Evolutionary conservation across 2,329 filamentous ascomycete genomes (phyloP).

Genomic region (Sclerotiophoma versabilis): DNA sequence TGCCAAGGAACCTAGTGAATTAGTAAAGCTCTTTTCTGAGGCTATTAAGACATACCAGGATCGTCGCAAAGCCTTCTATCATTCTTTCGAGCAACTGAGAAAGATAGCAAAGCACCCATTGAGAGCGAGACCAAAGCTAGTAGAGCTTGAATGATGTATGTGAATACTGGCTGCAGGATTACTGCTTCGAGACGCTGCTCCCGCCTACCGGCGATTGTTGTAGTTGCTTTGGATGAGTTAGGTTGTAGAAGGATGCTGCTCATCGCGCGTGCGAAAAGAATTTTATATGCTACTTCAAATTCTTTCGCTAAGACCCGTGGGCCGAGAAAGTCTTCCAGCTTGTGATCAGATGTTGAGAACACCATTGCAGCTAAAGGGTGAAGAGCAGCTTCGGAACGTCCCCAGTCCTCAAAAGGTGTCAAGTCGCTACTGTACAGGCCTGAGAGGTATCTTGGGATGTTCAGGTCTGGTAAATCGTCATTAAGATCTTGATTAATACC

Average conservation of each 20-base stretch:
- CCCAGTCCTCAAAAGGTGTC: too few relatives aligned
- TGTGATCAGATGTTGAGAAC: slow-evolving; percentile 23
- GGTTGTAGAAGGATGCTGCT: slow-evolving; percentile 33
- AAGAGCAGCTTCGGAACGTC: neutral
- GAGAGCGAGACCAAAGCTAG: slow-evolving; percentile 34
- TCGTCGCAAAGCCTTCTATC: neutral
- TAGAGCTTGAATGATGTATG: slow-evolving; percentile 45
- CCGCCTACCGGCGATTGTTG: slow-evolving; percentile 19
- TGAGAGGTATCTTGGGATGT: slow-evolving; percentile 12
- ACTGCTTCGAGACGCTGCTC: slow-evolving; percentile 40
- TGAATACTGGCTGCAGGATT: slow-evolving; percentile 46
- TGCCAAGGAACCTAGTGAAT: slow-evolving; percentile 41
- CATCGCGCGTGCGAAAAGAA: slow-evolving; percentile 51
- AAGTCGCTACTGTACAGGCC: slow-evolving; percentile 8
- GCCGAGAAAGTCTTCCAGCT: slow-evolving; percentile 42
- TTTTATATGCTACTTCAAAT: slow-evolving; percentile 50
- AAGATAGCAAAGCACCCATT: slow-evolving; percentile 1
- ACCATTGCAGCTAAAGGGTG: slow-evolving; percentile 47
- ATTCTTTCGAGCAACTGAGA: too few relatives aligned
- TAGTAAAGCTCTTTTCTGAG: too few relatives aligned
- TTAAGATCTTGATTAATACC: neutral
- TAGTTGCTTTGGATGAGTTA: slow-evolving; percentile 13
- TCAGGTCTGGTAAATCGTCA: slow-evolving; percentile 10
- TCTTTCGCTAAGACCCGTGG: slow-evolving; percentile 37
- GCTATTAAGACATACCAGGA: too few relatives aligned